These are phyloP conservation scores for Naganishia albida DNA, from an alignment of 1,284 basidiomycete species.

Conservation along the genomic window DNA sequence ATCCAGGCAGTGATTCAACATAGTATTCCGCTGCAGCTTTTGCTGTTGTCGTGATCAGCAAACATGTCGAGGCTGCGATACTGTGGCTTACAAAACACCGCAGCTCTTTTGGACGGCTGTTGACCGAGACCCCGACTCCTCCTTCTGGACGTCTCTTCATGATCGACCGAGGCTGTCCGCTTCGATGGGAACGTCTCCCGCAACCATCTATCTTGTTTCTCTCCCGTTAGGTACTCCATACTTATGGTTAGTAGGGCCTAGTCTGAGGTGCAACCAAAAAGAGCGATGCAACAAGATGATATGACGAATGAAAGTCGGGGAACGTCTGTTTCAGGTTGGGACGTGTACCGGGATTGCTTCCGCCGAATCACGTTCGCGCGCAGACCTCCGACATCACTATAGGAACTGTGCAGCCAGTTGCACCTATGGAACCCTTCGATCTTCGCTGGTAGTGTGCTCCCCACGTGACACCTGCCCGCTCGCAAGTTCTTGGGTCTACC, in stretches of 20 bases:
- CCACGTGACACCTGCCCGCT: too few relatives aligned
- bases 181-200: conserved; percentile 10
- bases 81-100: conserved; percentile 1
- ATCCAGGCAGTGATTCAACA: conserved; percentile 71
- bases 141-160: neutral
- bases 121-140: neutral
- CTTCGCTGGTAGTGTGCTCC: too few relatives aligned
- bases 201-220: conserved; percentile 18
- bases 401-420: too few relatives aligned
- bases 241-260: neutral
- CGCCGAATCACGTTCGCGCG: neutral
- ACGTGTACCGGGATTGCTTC: conserved; percentile 10
- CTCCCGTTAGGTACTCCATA: conserved; percentile 23
- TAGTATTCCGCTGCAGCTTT: conserved; percentile 76
- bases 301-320: conserved; percentile 3
- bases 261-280: neutral
- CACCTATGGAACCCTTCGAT: too few relatives aligned
- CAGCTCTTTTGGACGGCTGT: neutral
- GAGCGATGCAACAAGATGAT: neutral
- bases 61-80: neutral
- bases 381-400: too few relatives aligned
- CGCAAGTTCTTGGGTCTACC: too few relatives aligned
- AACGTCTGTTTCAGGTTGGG: conserved; percentile 13
- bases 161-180: neutral
- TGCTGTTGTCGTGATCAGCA: conserved; percentile 10